A percentile compares a stretch with the other conserved stretches of the same genome.
phyloP scores from a whole-genome alignment of 2,329 filamentous ascomycete genomes.

The Cryphonectria nitschkei region DNA sequence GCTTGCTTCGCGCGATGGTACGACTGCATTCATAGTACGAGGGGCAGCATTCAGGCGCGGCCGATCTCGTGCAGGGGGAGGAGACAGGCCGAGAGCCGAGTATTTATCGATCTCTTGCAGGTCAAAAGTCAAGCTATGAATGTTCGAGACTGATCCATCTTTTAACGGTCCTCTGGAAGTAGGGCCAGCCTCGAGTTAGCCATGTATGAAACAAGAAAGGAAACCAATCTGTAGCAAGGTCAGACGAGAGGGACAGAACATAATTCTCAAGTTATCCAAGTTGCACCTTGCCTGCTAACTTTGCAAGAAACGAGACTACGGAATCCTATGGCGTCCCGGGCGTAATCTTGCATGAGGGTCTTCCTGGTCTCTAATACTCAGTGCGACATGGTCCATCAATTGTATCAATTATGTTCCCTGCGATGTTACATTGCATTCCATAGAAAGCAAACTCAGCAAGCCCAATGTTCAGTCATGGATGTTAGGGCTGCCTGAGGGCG shows the following conservation, averaged over 20 bases:
- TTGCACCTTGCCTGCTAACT: no score
- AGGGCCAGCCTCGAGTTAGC: neutral
- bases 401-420: no score
- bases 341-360: no score
- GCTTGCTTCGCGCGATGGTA: conserved; percentile 7
- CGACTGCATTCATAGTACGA: neutral
- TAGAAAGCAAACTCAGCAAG: no score
- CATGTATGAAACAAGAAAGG: neutral
- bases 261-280: no score
- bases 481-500: no score
- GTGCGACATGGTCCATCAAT: no score
- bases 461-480: no score
- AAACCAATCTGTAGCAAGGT: neutral
- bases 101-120: neutral
- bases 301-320: no score
- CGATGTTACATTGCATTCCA: no score
- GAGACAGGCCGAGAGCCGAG: neutral
- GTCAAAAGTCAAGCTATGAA: neutral
- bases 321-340: no score
- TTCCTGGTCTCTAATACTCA: no score
- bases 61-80: neutral
- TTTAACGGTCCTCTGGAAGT: neutral
- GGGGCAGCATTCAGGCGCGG: neutral
- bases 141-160: neutral
- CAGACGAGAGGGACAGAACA: neutral